Conservation (phyloP, 139 green algal species). For the Klebsormidium nitens region DNA sequence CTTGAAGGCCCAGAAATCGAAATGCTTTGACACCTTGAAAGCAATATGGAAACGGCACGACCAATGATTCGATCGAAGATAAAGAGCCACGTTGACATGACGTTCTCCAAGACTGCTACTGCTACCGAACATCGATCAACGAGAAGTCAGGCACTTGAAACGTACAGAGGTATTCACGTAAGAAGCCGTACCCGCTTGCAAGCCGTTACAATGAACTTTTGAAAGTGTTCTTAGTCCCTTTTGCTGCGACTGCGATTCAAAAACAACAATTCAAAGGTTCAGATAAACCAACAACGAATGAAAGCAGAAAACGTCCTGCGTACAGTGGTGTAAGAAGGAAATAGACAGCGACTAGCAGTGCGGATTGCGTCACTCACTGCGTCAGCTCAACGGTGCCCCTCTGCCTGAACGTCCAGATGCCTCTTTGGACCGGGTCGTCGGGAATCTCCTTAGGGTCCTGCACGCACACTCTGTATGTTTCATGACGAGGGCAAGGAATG, state of each 20-base stretch:
- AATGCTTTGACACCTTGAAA: constrained; percentile 39
- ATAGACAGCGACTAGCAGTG: neutral
- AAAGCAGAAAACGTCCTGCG: neutral
- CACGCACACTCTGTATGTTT: neutral
- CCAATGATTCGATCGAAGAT: no score
- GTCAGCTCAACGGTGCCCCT: constrained; percentile 25
- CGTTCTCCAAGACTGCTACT: no score
- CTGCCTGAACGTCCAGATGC: constrained; percentile 18
- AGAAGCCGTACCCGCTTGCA: no score
- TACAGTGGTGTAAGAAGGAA: neutral
- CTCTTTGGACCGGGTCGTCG: constrained; percentile 1
- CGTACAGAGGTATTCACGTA: no score
- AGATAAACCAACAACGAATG: neutral
- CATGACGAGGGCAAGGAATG: no score
- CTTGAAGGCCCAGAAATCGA: neutral
- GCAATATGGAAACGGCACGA: no score
- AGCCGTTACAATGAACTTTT: no score
- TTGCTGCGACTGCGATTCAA: no score
- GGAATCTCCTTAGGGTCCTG: constrained; percentile 18
- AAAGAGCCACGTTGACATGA: no score
- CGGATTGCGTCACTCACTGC: neutral
- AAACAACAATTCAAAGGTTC: neutral
- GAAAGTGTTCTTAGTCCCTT: no score
- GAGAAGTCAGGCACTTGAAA: no score
- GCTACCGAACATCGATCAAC: no score